These are phyloP conservation scores for Choiromyces venosus DNA, from an alignment of 495 filamentous ascomycete species.

Conservation along the genomic window DNA sequence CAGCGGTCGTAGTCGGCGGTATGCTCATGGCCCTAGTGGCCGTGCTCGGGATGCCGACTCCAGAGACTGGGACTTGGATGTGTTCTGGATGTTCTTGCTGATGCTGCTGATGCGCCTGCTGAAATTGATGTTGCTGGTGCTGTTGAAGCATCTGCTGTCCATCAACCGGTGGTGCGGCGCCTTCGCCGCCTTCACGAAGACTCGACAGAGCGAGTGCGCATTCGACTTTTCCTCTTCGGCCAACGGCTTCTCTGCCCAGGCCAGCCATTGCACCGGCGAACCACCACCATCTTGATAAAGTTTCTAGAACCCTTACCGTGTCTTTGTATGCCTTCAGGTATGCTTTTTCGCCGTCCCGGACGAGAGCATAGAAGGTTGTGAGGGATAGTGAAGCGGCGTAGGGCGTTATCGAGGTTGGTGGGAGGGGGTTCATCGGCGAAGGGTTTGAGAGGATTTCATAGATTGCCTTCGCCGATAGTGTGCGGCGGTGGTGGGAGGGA, in stretches of 20 bases:
- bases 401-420: slow-evolving; percentile 33
- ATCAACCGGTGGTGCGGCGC: background rate
- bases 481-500: slow-evolving; percentile 17
- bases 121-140: background rate
- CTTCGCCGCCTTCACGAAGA: slow-evolving; percentile 21
- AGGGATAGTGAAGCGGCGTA: slow-evolving; percentile 37
- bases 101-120: background rate
- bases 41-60: background rate
- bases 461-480: background rate
- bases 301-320: slow-evolving; percentile 23
- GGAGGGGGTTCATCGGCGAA: slow-evolving; percentile 14
- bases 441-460: slow-evolving; percentile 6
- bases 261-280: slow-evolving; percentile 39
- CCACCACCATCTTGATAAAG: slow-evolving; percentile 35
- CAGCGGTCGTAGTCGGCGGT: background rate
- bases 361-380: slow-evolving; percentile 30
- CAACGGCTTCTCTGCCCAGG: slow-evolving; percentile 29
- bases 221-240: slow-evolving; percentile 27
- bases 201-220: slow-evolving; percentile 30
- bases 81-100: background rate
- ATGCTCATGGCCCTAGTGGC: background rate
- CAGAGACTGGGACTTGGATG: background rate
- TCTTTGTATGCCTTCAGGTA: slow-evolving; percentile 20
- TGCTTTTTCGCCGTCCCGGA: slow-evolving; percentile 24
- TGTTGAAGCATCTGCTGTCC: background rate